Base-by-base conservation (phyloP, 805 yeast species). In the Middelhovenomyces tepae region DNA sequence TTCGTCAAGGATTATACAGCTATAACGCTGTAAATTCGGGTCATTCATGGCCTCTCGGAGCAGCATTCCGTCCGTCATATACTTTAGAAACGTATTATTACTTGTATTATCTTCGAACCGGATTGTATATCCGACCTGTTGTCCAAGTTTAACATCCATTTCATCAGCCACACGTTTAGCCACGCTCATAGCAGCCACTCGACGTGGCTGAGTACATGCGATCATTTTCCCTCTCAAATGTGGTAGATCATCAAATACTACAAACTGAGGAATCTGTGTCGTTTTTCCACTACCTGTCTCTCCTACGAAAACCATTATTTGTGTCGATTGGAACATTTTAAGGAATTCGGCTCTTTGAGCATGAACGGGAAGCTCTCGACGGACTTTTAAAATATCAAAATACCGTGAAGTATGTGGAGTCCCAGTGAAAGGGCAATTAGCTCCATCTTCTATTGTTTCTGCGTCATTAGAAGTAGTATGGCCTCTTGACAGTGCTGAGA, bases 231-330 rank as follows among this genome's bases (percentile, higher is more conserved):
- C 87, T 33, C 63, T 62, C 45, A 85, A 64, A 50, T 85, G 95
- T 11, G 96, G 95, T 71, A 89, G 71, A 47, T 87, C 97, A 55
- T 91, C 96, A 50, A 73, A 85, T 31, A 78, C 63, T 15, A 89
- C 95, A 60, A 87, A 91, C 60, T 89, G 98, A 3, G 98, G 97
- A 43, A 89, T 87, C 63, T 89, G 98, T 1, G 98, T 89, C 16
- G 97, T 89, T 60, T 89, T 89, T 73, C 98, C 98, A 19, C 95
- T 85, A 64, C 98, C 98, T 4, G 98, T 89, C 57, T 89, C 98
- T 66, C 98, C 98, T 33, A 91, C 97, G 59, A 91, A 85, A 22
- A 89, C 97, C 93, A 91, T 81, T 54, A 89, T 82, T 60, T 89
- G 98, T 23, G 89, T 76, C 14, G 70, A 62, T 43, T 89, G 97